These are phyloP conservation scores for Boletus reticulatus DNA, from an alignment of 768 basidiomycete species.

Conservation along the genomic window DNA sequence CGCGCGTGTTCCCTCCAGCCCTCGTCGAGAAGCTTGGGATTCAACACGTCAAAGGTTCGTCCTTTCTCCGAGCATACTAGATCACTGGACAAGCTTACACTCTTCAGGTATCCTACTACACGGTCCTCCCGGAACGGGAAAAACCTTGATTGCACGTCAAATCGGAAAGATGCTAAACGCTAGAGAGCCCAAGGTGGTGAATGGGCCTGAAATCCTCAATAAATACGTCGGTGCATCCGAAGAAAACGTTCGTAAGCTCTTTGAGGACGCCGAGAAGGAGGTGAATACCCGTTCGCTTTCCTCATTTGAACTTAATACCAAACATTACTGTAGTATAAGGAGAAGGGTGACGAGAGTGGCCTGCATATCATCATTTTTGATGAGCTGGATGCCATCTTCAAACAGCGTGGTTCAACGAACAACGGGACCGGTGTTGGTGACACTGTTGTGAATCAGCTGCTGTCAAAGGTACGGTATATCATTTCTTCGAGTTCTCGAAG, in stretches of 20 bases:
- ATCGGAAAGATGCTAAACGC: constrained; percentile 99
- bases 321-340: constrained; percentile 72
- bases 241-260: constrained; percentile 97
- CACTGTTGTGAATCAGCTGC: constrained; percentile 95
- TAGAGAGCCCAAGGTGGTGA: constrained; percentile 95
- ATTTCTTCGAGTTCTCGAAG: not conserved
- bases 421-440: constrained; percentile 97
- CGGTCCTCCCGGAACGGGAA: constrained; percentile 97
- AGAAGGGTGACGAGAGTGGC: constrained; percentile 94
- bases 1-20: constrained; percentile 96
- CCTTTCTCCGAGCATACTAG: not conserved
- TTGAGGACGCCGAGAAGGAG: constrained; percentile 98
- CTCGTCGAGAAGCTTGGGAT: constrained; percentile 98
- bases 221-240: constrained; percentile 97
- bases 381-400: constrained; percentile 97
- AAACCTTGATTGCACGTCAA: constrained; percentile 96
- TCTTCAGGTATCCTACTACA: constrained; percentile 82
- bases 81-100: not conserved
- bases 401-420: constrained; percentile 92
- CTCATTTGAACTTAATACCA: not conserved
- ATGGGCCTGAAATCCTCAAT: constrained; percentile 96
- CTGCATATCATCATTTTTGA: constrained; percentile 99
- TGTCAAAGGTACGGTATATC: constrained; percentile 74
- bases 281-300: constrained; percentile 33
- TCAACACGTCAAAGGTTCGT: constrained; percentile 91